Percentiles rank a stretch among this genome's conserved stretches.
phyloP scores from a whole-genome alignment of 768 basidiomycete genomes.

The Rhizopogon vinicolor region DNA sequence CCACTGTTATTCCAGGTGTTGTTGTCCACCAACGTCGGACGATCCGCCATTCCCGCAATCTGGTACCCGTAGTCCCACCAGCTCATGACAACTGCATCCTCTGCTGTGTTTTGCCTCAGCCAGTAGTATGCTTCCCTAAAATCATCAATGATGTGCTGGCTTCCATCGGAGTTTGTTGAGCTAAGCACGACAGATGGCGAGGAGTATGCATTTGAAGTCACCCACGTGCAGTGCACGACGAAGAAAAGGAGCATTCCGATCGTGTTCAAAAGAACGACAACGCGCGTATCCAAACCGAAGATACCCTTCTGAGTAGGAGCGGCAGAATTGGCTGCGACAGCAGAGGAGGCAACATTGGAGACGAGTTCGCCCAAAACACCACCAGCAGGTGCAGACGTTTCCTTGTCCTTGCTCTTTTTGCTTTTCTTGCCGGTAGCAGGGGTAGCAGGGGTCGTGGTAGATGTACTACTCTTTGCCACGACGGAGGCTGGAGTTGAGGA shows the following conservation, averaged over 20 bases:
- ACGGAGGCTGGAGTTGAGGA: conserved; percentile 5
- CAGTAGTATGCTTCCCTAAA: conserved; percentile 99
- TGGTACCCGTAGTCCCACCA: conserved; percentile 99
- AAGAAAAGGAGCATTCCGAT: conserved; percentile 82
- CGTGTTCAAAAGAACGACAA: conserved; percentile 70
- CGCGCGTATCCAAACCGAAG: conserved; percentile 80
- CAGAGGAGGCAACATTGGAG: conserved; percentile 31
- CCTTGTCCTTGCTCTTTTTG: conserved; percentile 58
- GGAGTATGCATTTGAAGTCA: conserved; percentile 91
- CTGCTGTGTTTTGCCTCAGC: conserved; percentile 91
- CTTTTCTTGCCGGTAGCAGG: conserved; percentile 29
- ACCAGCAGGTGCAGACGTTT: conserved; percentile 34
- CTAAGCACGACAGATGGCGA: conserved; percentile 96
- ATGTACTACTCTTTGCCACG: conserved; percentile 17
- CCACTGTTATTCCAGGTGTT: conserved; percentile 99
- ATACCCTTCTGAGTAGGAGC: conserved; percentile 46
- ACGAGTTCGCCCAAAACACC: conserved; percentile 37
- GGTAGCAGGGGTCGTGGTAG: conserved; percentile 22
- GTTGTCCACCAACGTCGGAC: conserved; percentile 95
- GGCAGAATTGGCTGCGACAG: conserved; percentile 20
- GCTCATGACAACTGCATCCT: conserved; percentile 93
- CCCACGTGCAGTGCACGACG: conserved; percentile 96
- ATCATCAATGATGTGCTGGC: conserved; percentile 94
- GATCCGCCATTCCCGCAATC: conserved; percentile 98
- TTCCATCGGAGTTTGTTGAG: conserved; percentile 74